These are phyloP conservation scores for Aspergillus fructus DNA, from an alignment of 2,329 filamentous ascomycete genomes.

Conservation along the genomic window DNA sequence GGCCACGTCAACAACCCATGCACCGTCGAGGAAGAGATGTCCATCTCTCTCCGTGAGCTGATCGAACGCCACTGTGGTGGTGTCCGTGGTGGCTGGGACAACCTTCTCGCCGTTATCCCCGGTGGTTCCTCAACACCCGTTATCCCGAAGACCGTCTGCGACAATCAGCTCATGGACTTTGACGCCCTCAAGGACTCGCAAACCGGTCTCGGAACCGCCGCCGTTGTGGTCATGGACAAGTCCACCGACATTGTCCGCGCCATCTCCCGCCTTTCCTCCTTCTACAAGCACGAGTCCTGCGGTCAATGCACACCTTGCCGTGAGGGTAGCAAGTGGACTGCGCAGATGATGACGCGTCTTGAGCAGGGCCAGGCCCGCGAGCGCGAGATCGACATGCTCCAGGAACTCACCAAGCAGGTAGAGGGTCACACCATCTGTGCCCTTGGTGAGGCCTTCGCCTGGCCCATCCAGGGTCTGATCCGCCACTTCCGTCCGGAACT, in stretches of 20 bases:
- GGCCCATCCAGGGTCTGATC: constrained; percentile 97
- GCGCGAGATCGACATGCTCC: constrained; percentile 98
- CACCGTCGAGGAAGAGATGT: constrained; percentile 99
- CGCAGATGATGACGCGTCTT: constrained; percentile 97
- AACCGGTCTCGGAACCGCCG: constrained; percentile 93
- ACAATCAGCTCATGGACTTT: constrained; percentile 98
- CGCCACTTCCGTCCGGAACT: constrained; percentile 96
- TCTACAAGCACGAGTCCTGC: constrained; percentile 98
- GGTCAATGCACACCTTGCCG: constrained; percentile 99
- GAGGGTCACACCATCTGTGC: constrained; percentile 99
- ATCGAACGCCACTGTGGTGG: constrained; percentile 99
- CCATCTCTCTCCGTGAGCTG: constrained; percentile 89
- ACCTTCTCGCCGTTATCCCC: constrained; percentile 90
- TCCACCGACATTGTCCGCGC: constrained; percentile 92
- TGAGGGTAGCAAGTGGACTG: constrained; percentile 98
- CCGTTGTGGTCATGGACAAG: constrained; percentile 99
- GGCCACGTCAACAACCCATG: constrained; percentile 98
- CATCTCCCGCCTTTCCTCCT: constrained; percentile 88
- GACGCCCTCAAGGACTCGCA: constrained; percentile 97
- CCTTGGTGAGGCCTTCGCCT: constrained; percentile 95
- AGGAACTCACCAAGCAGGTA: constrained; percentile 98
- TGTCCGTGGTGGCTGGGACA: constrained; percentile 96
- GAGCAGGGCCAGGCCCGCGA: constrained; percentile 84
- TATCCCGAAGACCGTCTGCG: constrained; percentile 83
- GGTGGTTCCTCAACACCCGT: constrained; percentile 97